These are phyloP conservation scores for Aspergillus chevalieri DNA, from an alignment of 2,329 filamentous ascomycete species.

Conservation along the genomic window DNA sequence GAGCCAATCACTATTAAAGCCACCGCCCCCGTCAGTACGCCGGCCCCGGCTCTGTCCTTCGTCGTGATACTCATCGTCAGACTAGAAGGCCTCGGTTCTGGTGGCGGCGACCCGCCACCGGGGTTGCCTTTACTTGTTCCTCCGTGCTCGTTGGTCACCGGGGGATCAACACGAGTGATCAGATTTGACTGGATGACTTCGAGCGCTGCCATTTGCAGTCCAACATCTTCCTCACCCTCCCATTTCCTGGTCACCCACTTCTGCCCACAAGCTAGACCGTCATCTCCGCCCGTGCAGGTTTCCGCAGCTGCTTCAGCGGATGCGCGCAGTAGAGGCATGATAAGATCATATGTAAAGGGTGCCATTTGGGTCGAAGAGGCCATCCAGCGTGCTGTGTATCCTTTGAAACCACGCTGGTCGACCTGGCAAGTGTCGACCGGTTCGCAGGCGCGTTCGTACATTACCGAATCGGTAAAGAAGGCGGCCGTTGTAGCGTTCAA, in stretches of 20 bases:
- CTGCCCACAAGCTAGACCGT: conserved; percentile 32
- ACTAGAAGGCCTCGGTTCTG: conserved; percentile 5
- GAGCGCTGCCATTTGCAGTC: conserved; percentile 36
- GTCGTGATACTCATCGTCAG: conserved; percentile 20
- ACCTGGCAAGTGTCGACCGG: conserved; percentile 49
- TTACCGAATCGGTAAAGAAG: conserved; percentile 47
- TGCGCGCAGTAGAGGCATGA: conserved; percentile 49
- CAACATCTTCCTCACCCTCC: conserved; percentile 33
- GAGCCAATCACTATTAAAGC: conserved; percentile 29
- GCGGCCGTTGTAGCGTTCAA: conserved; percentile 49
- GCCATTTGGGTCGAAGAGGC: conserved; percentile 53
- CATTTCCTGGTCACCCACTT: conserved; percentile 35
- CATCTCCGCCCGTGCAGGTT: conserved; percentile 47
- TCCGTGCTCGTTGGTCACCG: conserved; percentile 24
- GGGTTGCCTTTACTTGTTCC: conserved; percentile 31
- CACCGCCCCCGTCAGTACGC: conserved; percentile 36
- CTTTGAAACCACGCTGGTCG: conserved; percentile 63
- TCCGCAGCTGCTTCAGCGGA: conserved; percentile 51
- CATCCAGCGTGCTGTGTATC: conserved; percentile 57
- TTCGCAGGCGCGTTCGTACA: conserved; percentile 58
- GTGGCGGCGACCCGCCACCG: conserved; percentile 17
- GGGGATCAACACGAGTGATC: conserved; percentile 23
- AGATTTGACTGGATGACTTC: conserved; percentile 31
- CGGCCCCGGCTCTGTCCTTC: conserved; percentile 38
- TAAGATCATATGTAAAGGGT: conserved; percentile 47